Evolutionary conservation across 306 rosid species (phyloP).

Genomic region (Argentina anserina): DNA sequence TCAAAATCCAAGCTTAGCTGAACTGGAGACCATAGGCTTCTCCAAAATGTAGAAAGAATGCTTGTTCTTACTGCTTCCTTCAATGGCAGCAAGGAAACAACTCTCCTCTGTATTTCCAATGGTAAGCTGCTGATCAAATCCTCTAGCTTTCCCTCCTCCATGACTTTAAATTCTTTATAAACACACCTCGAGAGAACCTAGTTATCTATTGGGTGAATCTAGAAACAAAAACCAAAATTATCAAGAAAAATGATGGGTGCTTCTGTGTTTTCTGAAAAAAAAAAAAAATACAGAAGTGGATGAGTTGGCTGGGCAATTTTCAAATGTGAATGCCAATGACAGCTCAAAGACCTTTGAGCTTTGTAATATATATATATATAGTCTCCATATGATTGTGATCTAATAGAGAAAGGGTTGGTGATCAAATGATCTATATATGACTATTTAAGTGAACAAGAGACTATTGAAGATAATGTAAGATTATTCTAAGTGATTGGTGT

Average conservation of each 20-base stretch:
- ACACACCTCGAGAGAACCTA: background rate
- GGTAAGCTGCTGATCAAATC: slow-evolving; percentile 28
- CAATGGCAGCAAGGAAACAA: slow-evolving; percentile 25
- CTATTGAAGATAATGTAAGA: no score
- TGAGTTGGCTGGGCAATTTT: background rate
- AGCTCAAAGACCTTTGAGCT: background rate
- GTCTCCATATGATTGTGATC: no score
- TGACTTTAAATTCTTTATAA: background rate
- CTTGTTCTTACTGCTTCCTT: slow-evolving; percentile 25
- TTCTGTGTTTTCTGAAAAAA: background rate
- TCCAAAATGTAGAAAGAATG: slow-evolving; percentile 23
- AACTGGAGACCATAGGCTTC: slow-evolving; percentile 17
- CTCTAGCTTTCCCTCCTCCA: slow-evolving; percentile 18
- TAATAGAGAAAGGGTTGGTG: no score
- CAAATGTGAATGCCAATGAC: background rate
- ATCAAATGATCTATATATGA: no score
- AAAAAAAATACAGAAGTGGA: no score
- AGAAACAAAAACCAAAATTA: background rate
- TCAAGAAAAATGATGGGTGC: background rate
- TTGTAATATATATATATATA: no score
- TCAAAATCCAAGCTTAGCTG: slow-evolving; percentile 9
- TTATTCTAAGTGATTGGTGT: no score
- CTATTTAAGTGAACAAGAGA: no score
- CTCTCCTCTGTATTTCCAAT: background rate
- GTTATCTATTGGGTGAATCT: background rate